phyloP scores from a whole-genome alignment of 73 alveolate species.

The Paramecium sexaurelia region DNA sequence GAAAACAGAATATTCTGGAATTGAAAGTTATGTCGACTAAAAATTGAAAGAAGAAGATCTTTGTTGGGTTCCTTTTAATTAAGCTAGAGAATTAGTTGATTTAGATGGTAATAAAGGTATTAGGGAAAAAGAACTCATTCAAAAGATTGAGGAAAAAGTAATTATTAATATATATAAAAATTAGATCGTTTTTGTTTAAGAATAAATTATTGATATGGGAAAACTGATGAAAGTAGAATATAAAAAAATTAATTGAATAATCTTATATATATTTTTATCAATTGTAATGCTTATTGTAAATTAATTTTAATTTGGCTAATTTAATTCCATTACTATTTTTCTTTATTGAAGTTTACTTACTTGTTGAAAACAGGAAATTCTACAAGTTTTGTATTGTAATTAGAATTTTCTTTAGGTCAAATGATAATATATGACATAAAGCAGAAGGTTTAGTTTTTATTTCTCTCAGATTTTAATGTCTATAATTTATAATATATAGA shows the following conservation, averaged over 20 bases:
- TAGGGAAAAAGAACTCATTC: not conserved
- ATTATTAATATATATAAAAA: not conserved
- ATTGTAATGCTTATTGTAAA: not conserved
- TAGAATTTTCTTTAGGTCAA: slow-evolving; percentile 89
- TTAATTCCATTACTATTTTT: not conserved
- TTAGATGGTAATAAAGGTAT: not conserved
- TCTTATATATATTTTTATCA: not conserved
- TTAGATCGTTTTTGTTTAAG: not conserved
- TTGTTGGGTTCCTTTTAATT: slow-evolving; percentile 77
- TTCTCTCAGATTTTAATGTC: slow-evolving; percentile 84
- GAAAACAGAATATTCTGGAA: slow-evolving; percentile 91
- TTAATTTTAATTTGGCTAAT: not conserved
- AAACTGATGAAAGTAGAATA: not conserved
- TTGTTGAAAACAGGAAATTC: slow-evolving; percentile 92
- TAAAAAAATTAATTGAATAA: not conserved
- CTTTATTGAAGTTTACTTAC: not conserved
- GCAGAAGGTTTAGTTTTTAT: slow-evolving; percentile 97
- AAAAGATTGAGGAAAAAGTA: slow-evolving; percentile 6
- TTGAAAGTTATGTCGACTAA: slow-evolving; percentile 90
- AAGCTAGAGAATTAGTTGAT: slow-evolving; percentile 51
- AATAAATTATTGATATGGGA: slow-evolving; percentile 2
- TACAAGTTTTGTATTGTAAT: slow-evolving; percentile 92
- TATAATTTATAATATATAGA: not conserved
- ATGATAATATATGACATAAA: slow-evolving; percentile 87
- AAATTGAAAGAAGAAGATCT: slow-evolving; percentile 81